Percentiles rank a stretch among this genome's conserved stretches.
These are phyloP conservation scores for Suillus occidentalis DNA, from an alignment of 768 basidiomycete genomes.

Conservation along the genomic window DNA sequence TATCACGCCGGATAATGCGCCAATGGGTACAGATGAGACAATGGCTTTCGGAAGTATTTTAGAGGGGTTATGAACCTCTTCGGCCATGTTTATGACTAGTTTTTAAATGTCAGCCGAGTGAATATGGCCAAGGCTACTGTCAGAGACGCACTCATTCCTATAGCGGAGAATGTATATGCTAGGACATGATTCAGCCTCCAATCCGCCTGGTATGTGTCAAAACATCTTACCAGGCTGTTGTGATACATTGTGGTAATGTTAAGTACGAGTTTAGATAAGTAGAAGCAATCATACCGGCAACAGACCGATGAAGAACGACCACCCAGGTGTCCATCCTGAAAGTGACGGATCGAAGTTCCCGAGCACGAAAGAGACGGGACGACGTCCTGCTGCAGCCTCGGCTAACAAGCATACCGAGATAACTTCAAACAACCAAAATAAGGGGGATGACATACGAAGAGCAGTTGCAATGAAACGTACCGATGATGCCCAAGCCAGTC, in stretches of 20 bases:
- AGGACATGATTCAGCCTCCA: slow-evolving; percentile 16
- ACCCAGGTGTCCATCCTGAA: slow-evolving; percentile 68
- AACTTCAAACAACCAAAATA: slow-evolving; percentile 38
- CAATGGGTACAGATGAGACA: slow-evolving; percentile 52
- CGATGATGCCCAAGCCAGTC: slow-evolving; percentile 58
- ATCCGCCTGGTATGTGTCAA: slow-evolving; percentile 1
- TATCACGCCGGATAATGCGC: slow-evolving; percentile 48
- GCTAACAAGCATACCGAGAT: slow-evolving; percentile 55
- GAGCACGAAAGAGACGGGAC: slow-evolving; percentile 55
- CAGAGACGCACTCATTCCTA: slow-evolving; percentile 55
- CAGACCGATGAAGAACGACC: slow-evolving; percentile 68
- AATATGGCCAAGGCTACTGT: not conserved
- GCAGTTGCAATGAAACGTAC: slow-evolving; percentile 26
- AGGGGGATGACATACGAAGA: not conserved
- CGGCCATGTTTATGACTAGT: slow-evolving; percentile 63
- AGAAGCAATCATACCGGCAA: slow-evolving; percentile 41
- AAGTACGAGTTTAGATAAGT: not conserved
- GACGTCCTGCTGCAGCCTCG: slow-evolving; percentile 56
- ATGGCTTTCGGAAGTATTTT: slow-evolving; percentile 56
- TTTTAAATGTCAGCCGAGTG: slow-evolving; percentile 6
- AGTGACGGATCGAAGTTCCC: slow-evolving; percentile 58
- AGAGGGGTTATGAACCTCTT: slow-evolving; percentile 62
- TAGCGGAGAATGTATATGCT: slow-evolving; percentile 58
- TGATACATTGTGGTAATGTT: not conserved
- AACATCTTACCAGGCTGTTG: slow-evolving; percentile 29